These are phyloP conservation scores for Monilinia laxa DNA, from an alignment of 2,329 filamentous ascomycete genomes.

Conservation along the genomic window DNA sequence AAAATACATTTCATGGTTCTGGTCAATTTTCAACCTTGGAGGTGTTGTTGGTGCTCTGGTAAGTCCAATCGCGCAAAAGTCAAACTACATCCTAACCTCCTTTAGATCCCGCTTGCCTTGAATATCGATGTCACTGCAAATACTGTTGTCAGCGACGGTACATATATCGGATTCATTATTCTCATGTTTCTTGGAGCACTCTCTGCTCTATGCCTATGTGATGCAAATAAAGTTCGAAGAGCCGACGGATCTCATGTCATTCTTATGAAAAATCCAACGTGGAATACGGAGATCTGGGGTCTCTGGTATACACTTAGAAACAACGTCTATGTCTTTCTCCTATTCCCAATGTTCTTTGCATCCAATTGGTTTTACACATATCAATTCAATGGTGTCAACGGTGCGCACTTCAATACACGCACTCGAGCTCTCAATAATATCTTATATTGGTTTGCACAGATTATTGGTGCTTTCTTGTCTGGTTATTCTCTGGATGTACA, in stretches of 20 bases:
- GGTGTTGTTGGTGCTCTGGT: conserved; percentile 75
- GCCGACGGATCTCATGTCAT: conserved; percentile 76
- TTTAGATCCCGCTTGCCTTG: conserved; percentile 65
- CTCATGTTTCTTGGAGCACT: conserved; percentile 70
- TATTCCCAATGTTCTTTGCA: conserved; percentile 78
- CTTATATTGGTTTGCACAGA: conserved; percentile 76
- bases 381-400: conserved; percentile 72
- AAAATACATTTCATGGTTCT: conserved; percentile 84
- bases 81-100: not conserved
- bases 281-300: conserved; percentile 72
- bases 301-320: conserved; percentile 67
- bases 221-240: conserved; percentile 64
- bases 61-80: conserved; percentile 27
- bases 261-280: conserved; percentile 83
- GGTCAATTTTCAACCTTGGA: conserved; percentile 91
- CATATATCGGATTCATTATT: conserved; percentile 78
- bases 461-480: conserved; percentile 71
- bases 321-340: conserved; percentile 68
- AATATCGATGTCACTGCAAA: conserved; percentile 58
- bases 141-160: conserved; percentile 64
- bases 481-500: conserved; percentile 66
- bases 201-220: conserved; percentile 67
- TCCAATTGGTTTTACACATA: conserved; percentile 79
- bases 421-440: conserved; percentile 71
- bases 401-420: conserved; percentile 67